These are phyloP conservation scores for Candida bentonensis DNA, from an alignment of 805 yeast species.

Conservation along the genomic window DNA sequence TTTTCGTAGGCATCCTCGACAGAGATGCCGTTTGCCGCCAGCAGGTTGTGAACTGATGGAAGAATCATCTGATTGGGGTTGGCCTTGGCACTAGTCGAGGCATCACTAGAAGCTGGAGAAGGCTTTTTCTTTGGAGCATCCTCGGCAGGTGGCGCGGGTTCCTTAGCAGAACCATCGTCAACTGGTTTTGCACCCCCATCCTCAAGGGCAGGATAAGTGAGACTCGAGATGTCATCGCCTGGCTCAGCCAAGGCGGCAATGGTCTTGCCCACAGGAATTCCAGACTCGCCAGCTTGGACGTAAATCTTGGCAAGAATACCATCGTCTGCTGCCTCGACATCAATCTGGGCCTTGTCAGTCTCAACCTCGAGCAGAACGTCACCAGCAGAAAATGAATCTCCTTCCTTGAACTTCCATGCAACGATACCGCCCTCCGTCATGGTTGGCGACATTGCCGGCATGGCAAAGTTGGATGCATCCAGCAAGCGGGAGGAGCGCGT, in stretches of 20 bases:
- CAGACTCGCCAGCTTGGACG: slow-evolving; percentile 57
- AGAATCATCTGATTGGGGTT: slow-evolving; percentile 50
- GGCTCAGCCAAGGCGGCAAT: slow-evolving; percentile 84
- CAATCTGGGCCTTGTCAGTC: slow-evolving; percentile 97
- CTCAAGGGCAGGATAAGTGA: slow-evolving; percentile 41
- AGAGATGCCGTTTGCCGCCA: slow-evolving; percentile 49
- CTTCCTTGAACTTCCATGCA: slow-evolving; percentile 72
- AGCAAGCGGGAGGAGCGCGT: neutral
- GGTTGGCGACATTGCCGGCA: slow-evolving; percentile 99
- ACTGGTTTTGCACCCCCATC: slow-evolving; percentile 6
- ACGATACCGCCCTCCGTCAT: slow-evolving; percentile 94
- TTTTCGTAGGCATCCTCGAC: slow-evolving; percentile 53
- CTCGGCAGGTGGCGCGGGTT: slow-evolving; percentile 9
- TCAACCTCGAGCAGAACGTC: slow-evolving; percentile 96
- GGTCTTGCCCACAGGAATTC: slow-evolving; percentile 72
- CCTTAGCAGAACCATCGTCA: slow-evolving; percentile 8
- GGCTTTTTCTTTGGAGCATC: slow-evolving; percentile 7
- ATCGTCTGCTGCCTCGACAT: slow-evolving; percentile 91
- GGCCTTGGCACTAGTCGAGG: slow-evolving; percentile 29
- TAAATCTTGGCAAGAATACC: slow-evolving; percentile 74
- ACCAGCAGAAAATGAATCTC: slow-evolving; percentile 63
- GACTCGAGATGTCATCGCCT: slow-evolving; percentile 60
- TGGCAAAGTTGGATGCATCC: slow-evolving; percentile 38
- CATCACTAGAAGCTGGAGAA: slow-evolving; percentile 11
- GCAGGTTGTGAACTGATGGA: slow-evolving; percentile 65